Conservation (phyloP, 257 asterid genomes). For the Solanum tacnaense region DNA sequence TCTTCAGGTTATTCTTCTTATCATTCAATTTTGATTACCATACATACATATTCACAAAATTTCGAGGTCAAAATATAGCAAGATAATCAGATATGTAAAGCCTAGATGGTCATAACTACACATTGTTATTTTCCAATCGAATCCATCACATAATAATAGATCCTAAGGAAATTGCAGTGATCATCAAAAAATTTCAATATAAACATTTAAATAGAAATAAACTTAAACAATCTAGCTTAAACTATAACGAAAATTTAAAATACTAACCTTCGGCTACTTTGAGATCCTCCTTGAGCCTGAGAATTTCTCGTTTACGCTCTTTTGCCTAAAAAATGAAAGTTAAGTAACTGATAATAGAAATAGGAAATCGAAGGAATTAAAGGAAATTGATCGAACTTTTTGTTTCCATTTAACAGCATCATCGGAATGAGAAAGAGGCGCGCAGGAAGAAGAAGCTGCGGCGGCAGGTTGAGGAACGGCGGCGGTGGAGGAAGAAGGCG, state of each 20-base stretch:
- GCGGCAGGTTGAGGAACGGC: neutral
- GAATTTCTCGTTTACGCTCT: constrained; percentile 67
- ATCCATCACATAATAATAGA: neutral
- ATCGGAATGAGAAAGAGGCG: constrained; percentile 24
- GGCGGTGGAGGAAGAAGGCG: neutral
- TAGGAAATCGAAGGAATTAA: neutral
- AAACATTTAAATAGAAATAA: neutral
- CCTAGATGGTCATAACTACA: neutral
- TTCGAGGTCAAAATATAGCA: neutral
- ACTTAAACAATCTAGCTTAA: neutral
- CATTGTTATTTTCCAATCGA: neutral
- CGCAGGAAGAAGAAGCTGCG: neutral
- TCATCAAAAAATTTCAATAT: neutral
- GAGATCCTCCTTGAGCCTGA: constrained; percentile 71
- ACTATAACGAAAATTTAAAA: neutral
- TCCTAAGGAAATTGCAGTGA: neutral
- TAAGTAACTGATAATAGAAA: neutral
- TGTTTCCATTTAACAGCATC: neutral
- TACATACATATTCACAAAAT: neutral
- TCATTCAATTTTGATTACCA: neutral
- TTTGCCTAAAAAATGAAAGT: constrained; percentile 39
- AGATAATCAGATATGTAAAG: neutral
- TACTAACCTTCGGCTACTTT: constrained; percentile 68
- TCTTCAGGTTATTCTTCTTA: neutral
- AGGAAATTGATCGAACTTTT: neutral